A percentile compares a stretch with the other conserved stretches of the same genome.
These are phyloP conservation scores for Cudoniella acicularis DNA, from an alignment of 495 filamentous ascomycete genomes.

Conservation along the genomic window DNA sequence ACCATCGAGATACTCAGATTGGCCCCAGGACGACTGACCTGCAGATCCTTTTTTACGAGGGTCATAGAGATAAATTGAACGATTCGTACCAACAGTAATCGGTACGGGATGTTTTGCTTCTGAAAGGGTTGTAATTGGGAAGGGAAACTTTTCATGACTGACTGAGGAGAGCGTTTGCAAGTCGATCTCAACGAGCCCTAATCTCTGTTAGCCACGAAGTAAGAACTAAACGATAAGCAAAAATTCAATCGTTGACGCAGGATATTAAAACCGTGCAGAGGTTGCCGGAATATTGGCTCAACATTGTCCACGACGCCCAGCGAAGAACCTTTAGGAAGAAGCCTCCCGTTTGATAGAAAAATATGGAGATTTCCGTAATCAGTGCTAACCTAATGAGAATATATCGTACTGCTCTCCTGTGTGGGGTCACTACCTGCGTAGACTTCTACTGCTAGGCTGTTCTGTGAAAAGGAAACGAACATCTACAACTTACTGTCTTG, in stretches of 20 bases:
- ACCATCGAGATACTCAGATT: slow-evolving; percentile 31
- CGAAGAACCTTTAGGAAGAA: too few species aligned
- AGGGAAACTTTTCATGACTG: slow-evolving; percentile 71
- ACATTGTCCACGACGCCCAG: too few species aligned
- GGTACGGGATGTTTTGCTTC: slow-evolving; percentile 68
- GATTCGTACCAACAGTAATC: slow-evolving; percentile 79
- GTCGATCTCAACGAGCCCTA: slow-evolving; percentile 75
- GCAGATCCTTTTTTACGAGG: slow-evolving; percentile 43
- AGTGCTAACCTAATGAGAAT: too few species aligned
- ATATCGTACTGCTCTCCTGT: too few species aligned
- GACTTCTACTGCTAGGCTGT: too few species aligned
- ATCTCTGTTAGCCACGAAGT: slow-evolving; percentile 6
- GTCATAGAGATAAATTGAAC: slow-evolving; percentile 83
- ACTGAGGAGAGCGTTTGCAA: slow-evolving; percentile 71
- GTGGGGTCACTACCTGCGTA: too few species aligned
- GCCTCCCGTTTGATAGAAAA: not conserved
- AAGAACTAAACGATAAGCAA: not conserved
- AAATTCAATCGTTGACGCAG: not conserved
- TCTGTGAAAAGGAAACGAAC: too few species aligned
- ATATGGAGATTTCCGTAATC: not conserved
- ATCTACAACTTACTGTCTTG: slow-evolving; percentile 51
- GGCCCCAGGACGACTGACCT: slow-evolving; percentile 12
- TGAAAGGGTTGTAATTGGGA: slow-evolving; percentile 79
- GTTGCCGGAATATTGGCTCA: too few species aligned
- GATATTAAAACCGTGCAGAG: not conserved